Base-by-base conservation (phyloP, 202 grass and related monocot genomes). In the Bolboschoenoplectus hybrid region DNA sequence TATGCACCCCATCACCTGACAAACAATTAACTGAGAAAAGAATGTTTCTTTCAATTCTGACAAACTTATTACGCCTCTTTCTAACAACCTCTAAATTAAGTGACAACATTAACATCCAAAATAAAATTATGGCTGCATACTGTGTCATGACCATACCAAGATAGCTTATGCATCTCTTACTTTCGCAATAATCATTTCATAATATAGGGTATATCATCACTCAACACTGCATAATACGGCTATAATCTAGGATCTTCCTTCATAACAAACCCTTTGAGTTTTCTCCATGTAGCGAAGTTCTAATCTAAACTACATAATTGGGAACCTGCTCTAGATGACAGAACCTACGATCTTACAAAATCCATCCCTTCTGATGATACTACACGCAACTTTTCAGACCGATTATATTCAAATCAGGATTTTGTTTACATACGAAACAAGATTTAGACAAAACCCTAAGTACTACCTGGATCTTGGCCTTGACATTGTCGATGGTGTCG, bases 401-500 rank as follows among this genome's bases (percentile, higher is more conserved):
- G 6, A 45, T 17, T 36, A 16, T 38, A 32, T 55, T 53, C 4
- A 38, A 55, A 16, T 2, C 36, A 38, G 73, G 9, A 56, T 38
- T 13, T 14, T 38, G 36, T 26, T 26, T 26, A 26, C 26, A 26
- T 13, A 77, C 46, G 10, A 17, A 50, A 51, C 2, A 13, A 55
- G 8, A 16, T 7, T 17, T 9, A 9, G 51, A 78, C 74, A 80
- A 41, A 80, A 80, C 75, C 75, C 75, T 80, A 80, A 36, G 7
- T 40, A n/a, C 1, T 7, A 95, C 94, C 90, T 94, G 94, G 81
- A 97, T 97, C 87, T 92, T 94, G 83, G 92, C 85, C 83, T 94
- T 94, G 74, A 94, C 90, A 89, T 94, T 90, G 81, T 94, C 95
- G 82, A 97, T 87, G 86, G 95, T 93, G 89, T 97, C 89, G 92